A percentile compares a stretch with the other conserved stretches of the same genome.
Evolutionary conservation across 257 asterid species (phyloP).

Genomic region (Parsonsia alboflavescens): DNA sequence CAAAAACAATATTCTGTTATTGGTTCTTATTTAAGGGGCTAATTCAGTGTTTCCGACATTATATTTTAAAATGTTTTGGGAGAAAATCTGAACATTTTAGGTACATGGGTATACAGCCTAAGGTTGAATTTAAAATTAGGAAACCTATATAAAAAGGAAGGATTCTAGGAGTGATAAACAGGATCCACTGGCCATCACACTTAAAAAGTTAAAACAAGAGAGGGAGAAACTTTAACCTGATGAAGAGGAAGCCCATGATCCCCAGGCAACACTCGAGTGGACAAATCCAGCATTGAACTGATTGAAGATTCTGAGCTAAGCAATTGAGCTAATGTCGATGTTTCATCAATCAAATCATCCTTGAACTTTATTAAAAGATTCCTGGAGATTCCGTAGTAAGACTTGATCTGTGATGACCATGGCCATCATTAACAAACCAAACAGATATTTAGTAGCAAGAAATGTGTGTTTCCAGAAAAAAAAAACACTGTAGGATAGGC

Average conservation of each 20-base stretch:
- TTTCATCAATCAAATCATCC: constrained; percentile 90
- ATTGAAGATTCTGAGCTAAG: constrained; percentile 88
- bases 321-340: constrained; percentile 74
- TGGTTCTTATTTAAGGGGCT: no score
- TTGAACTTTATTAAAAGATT: constrained; percentile 84
- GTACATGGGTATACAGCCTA: no score
- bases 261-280: constrained; percentile 82
- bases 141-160: background rate
- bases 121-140: no score
- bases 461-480: background rate
- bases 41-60: no score
- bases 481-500: background rate
- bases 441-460: background rate
- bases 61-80: no score
- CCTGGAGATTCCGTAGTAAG: constrained; percentile 88
- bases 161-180: background rate
- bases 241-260: constrained; percentile 93
- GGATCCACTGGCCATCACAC: background rate
- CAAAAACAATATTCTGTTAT: no score
- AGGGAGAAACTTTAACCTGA: constrained; percentile 47
- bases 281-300: constrained; percentile 92
- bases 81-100: no score
- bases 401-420: constrained; percentile 55
- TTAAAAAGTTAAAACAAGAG: no score
- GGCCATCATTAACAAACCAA: background rate